phyloP scores from a whole-genome alignment of 257 asterid genomes.

The Ehretia macrophylla region DNA sequence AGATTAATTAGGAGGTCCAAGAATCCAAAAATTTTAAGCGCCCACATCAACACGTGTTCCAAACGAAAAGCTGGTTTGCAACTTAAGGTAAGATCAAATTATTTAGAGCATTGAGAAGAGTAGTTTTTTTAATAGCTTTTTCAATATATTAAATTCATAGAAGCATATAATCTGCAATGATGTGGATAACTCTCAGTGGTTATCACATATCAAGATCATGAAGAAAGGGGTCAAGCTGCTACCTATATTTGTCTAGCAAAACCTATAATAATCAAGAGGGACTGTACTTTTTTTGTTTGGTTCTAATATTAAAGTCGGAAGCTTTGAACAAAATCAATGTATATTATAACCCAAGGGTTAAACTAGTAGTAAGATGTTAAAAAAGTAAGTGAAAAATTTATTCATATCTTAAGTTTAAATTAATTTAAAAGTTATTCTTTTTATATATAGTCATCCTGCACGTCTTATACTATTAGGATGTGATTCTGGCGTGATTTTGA shows the following conservation, averaged over 20 bases:
- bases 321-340: no score
- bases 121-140: background rate
- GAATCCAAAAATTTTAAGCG: background rate
- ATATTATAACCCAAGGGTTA: no score
- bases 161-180: background rate
- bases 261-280: slow-evolving; percentile 7
- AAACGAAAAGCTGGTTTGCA: background rate
- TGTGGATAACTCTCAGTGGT: slow-evolving; percentile 9
- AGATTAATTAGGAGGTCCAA: background rate
- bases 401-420: no score
- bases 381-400: no score
- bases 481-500: no score
- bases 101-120: background rate
- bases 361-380: no score
- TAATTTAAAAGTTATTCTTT: no score
- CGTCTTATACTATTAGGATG: no score
- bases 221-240: background rate
- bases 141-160: background rate
- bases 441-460: no score
- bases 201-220: slow-evolving; percentile 2
- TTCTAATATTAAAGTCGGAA: background rate
- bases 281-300: background rate
- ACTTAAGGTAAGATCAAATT: background rate
- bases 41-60: slow-evolving; percentile 1
- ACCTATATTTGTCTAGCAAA: slow-evolving; percentile 3